Conservation (phyloP, 768 basidiomycete species). For the Suillus placidus region DNA sequence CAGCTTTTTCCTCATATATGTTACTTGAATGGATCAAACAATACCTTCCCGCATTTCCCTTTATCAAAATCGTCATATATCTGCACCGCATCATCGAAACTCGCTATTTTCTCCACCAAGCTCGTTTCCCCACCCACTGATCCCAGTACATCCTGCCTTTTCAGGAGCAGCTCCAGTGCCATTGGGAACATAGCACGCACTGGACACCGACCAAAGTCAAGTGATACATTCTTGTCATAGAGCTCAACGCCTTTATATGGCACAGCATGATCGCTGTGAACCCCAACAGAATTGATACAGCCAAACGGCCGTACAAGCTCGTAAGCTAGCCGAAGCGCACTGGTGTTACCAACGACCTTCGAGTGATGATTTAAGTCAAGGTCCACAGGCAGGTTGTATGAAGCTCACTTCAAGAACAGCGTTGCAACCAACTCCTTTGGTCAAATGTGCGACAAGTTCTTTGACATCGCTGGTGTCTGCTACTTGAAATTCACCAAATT, state of each 20-base stretch:
- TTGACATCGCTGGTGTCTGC: conserved; percentile 56
- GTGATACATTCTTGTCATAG: conserved; percentile 78
- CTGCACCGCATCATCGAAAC: conserved; percentile 56
- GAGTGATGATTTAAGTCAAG: neutral
- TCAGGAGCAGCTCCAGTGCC: conserved; percentile 68
- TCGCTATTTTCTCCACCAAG: conserved; percentile 69
- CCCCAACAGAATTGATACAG: conserved; percentile 73
- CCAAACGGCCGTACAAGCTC: conserved; percentile 78
- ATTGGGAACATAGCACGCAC: conserved; percentile 76
- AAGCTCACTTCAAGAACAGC: conserved; percentile 64
- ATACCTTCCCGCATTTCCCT: conserved; percentile 71
- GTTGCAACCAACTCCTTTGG: conserved; percentile 60
- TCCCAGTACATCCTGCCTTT: conserved; percentile 76
- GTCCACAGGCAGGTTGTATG: neutral
- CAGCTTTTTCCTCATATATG: neutral
- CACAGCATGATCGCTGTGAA: conserved; percentile 56
- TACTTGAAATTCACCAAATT: conserved; percentile 50
- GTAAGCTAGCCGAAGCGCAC: conserved; percentile 65
- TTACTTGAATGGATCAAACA: conserved; percentile 74
- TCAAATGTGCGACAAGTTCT: conserved; percentile 51
- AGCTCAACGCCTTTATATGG: conserved; percentile 59
- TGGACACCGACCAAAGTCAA: conserved; percentile 83
- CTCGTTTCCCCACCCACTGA: conserved; percentile 61
- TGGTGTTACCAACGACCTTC: conserved; percentile 71
- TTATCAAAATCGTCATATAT: conserved; percentile 71